Evolutionary conservation across 371 early-diverging fungal species (phyloP).

Genomic region (Sporodiniella umbellata): DNA sequence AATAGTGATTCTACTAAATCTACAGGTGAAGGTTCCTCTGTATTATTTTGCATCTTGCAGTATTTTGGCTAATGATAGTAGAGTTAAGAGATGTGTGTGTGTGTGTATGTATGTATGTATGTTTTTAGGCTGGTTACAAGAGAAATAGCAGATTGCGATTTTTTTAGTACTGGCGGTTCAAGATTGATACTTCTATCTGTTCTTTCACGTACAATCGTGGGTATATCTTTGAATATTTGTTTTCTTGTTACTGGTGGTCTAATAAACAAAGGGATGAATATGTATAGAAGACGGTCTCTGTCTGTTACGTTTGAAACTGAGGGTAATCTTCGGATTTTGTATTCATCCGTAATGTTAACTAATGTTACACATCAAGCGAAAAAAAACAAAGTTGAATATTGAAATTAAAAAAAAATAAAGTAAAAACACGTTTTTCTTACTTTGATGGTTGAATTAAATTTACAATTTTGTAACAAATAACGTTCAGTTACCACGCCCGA

Average conservation of each 20-base stretch:
- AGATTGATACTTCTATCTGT: conserved; percentile 6
- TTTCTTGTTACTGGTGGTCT: conserved; percentile 23
- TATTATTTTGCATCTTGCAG: conserved; percentile 15
- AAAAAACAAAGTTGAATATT: too few species aligned
- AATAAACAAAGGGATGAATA: neutral
- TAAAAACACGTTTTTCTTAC: conserved; percentile 18
- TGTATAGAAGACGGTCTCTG: neutral
- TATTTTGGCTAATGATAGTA: conserved; percentile 1
- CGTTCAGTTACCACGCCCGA: conserved; percentile 26
- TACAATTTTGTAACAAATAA: conserved; percentile 39
- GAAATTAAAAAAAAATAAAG: neutral
- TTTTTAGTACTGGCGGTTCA: conserved; percentile 3
- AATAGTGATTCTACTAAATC: conserved; percentile 34
- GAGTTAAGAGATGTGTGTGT: neutral
- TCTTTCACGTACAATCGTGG: conserved; percentile 21
- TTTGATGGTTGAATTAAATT: conserved; percentile 48
- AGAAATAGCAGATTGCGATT: conserved; percentile 4
- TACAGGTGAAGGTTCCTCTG: conserved; percentile 29
- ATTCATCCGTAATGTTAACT: conserved; percentile 46
- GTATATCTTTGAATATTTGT: conserved; percentile 24
- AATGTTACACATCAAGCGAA: conserved; percentile 2
- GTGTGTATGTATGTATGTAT: neutral
- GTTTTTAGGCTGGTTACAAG: neutral
- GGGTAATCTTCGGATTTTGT: conserved; percentile 34
- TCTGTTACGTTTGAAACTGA: conserved; percentile 38